A percentile compares a stretch with the other conserved stretches of the same genome.
phyloP scores from a whole-genome alignment of 164 flowering plant genomes.

The Santalum album region DNA sequence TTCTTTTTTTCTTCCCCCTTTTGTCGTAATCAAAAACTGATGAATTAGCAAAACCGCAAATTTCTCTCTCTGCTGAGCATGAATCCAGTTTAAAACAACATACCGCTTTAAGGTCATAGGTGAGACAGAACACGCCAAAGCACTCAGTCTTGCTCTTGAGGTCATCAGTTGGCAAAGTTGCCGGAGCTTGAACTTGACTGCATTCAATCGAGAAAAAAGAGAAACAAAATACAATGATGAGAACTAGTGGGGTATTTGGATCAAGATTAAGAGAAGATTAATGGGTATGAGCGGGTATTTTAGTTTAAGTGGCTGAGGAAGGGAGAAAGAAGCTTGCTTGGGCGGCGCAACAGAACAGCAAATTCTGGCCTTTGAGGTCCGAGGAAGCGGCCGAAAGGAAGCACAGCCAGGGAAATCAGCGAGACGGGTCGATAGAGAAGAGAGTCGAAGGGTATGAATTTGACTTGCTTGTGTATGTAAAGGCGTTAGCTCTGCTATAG shows the following conservation, averaged over 20 bases:
- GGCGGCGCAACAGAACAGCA: slow-evolving; percentile 54
- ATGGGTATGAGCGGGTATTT: not conserved
- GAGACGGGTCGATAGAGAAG: slow-evolving; percentile 28
- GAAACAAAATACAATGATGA: not conserved
- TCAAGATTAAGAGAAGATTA: not conserved
- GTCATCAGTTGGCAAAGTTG: slow-evolving; percentile 18
- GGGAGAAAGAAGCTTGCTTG: slow-evolving; percentile 24
- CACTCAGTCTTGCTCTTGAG: slow-evolving; percentile 42
- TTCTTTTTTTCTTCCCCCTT: too few relatives aligned
- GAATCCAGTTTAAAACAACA: slow-evolving; percentile 4
- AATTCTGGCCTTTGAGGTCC: slow-evolving; percentile 20
- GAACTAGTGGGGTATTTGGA: not conserved
- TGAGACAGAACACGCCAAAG: slow-evolving; percentile 78
- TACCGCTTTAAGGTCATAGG: slow-evolving; percentile 85
- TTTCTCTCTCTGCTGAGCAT: too few relatives aligned
- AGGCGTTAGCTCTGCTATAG: slow-evolving; percentile 47
- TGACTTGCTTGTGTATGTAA: slow-evolving; percentile 19
- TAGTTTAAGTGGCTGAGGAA: too few relatives aligned
- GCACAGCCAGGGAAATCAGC: slow-evolving; percentile 12
- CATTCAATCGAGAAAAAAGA: not conserved
- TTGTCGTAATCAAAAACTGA: too few relatives aligned
- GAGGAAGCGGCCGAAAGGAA: slow-evolving; percentile 11
- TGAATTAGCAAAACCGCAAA: too few relatives aligned
- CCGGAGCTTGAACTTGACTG: slow-evolving; percentile 52
- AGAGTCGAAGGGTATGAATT: slow-evolving; percentile 31